phyloP scores from a whole-genome alignment of 148 eudicot genomes.

The Suaeda aralocaspica region DNA sequence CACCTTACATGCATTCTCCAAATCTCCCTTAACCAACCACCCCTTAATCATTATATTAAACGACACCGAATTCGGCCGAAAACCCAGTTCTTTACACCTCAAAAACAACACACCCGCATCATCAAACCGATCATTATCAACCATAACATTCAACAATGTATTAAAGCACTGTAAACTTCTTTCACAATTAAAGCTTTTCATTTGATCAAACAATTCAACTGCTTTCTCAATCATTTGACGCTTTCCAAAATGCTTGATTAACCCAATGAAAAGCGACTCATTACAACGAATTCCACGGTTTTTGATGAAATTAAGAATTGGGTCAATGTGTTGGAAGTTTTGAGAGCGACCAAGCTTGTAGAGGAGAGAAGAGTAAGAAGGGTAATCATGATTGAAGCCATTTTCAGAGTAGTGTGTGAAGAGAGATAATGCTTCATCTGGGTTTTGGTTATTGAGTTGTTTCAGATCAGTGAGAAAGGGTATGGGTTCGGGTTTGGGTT shows the following conservation, averaged over 20 bases:
- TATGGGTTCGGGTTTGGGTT: slow-evolving; percentile 34
- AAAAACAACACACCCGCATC: slow-evolving; percentile 52
- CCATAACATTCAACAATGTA: slow-evolving; percentile 64
- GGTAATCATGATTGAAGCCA: slow-evolving; percentile 73
- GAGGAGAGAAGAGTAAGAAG: slow-evolving; percentile 77
- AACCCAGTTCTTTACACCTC: slow-evolving; percentile 46
- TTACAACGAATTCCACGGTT: slow-evolving; percentile 48
- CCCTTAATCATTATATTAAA: slow-evolving; percentile 72
- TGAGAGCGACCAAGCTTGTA: slow-evolving; percentile 73
- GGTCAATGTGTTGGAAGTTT: slow-evolving; percentile 42
- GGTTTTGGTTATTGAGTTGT: slow-evolving; percentile 52
- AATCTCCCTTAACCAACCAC: slow-evolving; percentile 55
- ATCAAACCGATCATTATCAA: slow-evolving; percentile 42
- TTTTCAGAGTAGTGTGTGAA: slow-evolving; percentile 42
- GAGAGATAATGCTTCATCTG: slow-evolving; percentile 57
- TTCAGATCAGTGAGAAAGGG: slow-evolving; percentile 64
- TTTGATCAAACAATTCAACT: slow-evolving; percentile 48
- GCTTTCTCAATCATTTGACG: slow-evolving; percentile 45
- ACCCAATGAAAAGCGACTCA: slow-evolving; percentile 64
- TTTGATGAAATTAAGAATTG: slow-evolving; percentile 42
- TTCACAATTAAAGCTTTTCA: slow-evolving; percentile 55
- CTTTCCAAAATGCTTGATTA: slow-evolving; percentile 75
- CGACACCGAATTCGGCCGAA: slow-evolving; percentile 60
- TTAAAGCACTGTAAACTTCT: slow-evolving; percentile 63
- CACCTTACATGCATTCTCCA: slow-evolving; percentile 57